A percentile compares a stretch with the other conserved stretches of the same genome.
Evolutionary conservation across 2,329 filamentous ascomycete species (phyloP).

Genomic region (Bipolaris zeicola): DNA sequence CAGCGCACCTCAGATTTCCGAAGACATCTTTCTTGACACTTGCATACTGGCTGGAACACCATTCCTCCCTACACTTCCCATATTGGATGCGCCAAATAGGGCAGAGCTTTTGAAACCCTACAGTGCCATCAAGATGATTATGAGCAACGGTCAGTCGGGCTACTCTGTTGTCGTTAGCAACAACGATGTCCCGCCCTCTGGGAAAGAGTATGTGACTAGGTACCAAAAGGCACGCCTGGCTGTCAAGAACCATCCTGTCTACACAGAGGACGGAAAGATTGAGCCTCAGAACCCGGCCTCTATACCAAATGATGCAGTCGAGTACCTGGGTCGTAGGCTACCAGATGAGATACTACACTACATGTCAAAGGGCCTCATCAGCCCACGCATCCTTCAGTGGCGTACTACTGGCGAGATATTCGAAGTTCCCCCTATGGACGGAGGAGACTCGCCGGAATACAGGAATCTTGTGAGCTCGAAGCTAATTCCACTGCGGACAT

Average conservation of each 20-base stretch:
- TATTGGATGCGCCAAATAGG: conserved; percentile 66
- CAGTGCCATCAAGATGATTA: conserved; percentile 79
- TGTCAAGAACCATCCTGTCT: conserved; percentile 84
- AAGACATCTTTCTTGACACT: conserved; percentile 81
- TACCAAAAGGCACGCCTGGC: conserved; percentile 86
- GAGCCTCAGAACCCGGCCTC: conserved; percentile 73
- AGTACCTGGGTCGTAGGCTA: conserved; percentile 87
- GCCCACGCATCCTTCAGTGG: conserved; percentile 78
- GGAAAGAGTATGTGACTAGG: conserved; percentile 79
- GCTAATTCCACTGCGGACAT: conserved; percentile 74
- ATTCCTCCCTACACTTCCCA: conserved; percentile 79
- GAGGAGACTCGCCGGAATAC: conserved; percentile 79
- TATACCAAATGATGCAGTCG: conserved; percentile 81
- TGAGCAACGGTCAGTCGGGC: conserved; percentile 68
- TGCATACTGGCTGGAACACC: conserved; percentile 81
- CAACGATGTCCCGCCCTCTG: conserved; percentile 75
- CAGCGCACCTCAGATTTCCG: conserved; percentile 57
- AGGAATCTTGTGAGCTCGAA: conserved; percentile 75
- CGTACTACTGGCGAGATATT: conserved; percentile 79
- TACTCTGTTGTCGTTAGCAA: conserved; percentile 76
- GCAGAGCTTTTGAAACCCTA: conserved; percentile 66
- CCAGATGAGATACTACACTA: conserved; percentile 92
- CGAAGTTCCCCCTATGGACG: conserved; percentile 83
- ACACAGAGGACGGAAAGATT: conserved; percentile 77
- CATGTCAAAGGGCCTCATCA: conserved; percentile 80